Conservation (phyloP, 768 basidiomycete genomes). For the Pisolithus orientalis region DNA sequence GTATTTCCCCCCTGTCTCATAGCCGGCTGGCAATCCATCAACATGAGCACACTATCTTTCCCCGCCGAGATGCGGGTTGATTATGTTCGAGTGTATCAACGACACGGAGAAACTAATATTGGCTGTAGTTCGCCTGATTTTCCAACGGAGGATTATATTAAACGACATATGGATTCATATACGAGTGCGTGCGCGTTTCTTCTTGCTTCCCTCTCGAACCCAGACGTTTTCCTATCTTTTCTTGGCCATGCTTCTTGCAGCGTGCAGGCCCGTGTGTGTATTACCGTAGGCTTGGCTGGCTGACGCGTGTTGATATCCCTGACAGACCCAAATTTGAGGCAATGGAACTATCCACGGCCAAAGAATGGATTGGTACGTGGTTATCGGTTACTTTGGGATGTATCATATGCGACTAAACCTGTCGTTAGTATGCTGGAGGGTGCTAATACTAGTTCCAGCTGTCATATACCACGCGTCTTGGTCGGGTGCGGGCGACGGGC, state of each 20-base stretch:
- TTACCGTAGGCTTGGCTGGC: background rate
- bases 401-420: no score
- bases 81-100: constrained; percentile 59
- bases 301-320: background rate
- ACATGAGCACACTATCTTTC: constrained; percentile 40
- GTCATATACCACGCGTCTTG: no score
- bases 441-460: no score
- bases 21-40: constrained; percentile 64
- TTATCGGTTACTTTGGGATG: background rate
- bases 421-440: no score
- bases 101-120: constrained; percentile 33
- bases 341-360: constrained; percentile 38
- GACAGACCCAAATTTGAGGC: constrained; percentile 37
- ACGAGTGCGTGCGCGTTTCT: constrained; percentile 35
- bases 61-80: constrained; percentile 49
- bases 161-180: constrained; percentile 47
- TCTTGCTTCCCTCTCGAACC: background rate
- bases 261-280: background rate
- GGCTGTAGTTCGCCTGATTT: constrained; percentile 43
- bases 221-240: no score
- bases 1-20: background rate
- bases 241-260: no score
- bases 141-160: constrained; percentile 45
- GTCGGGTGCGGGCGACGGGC: no score
- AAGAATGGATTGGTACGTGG: constrained; percentile 27